Conservation (phyloP, 805 yeast species). For the Candida xyloterini region DNA sequence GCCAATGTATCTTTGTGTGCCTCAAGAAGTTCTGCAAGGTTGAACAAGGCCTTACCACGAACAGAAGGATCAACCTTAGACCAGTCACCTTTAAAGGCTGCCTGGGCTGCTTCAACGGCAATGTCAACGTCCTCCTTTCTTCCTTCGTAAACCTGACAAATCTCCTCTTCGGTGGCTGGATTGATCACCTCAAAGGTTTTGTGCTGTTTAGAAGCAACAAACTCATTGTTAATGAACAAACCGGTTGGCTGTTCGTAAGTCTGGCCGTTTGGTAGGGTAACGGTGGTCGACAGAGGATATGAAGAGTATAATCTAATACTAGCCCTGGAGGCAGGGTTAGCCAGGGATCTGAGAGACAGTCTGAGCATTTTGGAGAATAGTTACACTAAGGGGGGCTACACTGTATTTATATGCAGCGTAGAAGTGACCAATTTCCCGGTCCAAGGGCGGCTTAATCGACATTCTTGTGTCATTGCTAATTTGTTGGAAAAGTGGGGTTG, state of each 20-base stretch:
- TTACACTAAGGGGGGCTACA: not conserved
- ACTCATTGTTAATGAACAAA: constrained; percentile 56
- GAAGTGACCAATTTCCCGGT: constrained; percentile 2
- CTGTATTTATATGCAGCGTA: constrained; percentile 4
- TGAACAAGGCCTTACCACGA: constrained; percentile 51
- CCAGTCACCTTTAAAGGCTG: constrained; percentile 59
- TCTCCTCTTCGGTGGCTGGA: constrained; percentile 52
- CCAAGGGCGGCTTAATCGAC: constrained; percentile 4
- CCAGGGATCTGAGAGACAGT: constrained; percentile 17
- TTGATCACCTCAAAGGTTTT: constrained; percentile 50
- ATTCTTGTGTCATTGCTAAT: constrained; percentile 4
- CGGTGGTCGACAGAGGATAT: constrained; percentile 36
- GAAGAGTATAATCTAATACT: constrained; percentile 24
- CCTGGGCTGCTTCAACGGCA: constrained; percentile 66
- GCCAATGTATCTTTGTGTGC: constrained; percentile 61
- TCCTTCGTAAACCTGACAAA: constrained; percentile 52
- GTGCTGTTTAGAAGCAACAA: constrained; percentile 46
- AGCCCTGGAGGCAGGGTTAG: constrained; percentile 13
- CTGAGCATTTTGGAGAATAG: constrained; percentile 17
- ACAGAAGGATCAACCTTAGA: constrained; percentile 53
- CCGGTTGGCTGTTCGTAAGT: constrained; percentile 59
- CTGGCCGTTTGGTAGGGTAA: constrained; percentile 68
- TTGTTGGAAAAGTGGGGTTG: constrained; percentile 12
- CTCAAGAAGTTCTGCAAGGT: constrained; percentile 69
- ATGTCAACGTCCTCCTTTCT: constrained; percentile 61